Percentiles rank a stretch among this genome's conserved stretches.
Conservation (phyloP, 1,284 basidiomycete genomes). For the Coriolopsis trogii region DNA sequence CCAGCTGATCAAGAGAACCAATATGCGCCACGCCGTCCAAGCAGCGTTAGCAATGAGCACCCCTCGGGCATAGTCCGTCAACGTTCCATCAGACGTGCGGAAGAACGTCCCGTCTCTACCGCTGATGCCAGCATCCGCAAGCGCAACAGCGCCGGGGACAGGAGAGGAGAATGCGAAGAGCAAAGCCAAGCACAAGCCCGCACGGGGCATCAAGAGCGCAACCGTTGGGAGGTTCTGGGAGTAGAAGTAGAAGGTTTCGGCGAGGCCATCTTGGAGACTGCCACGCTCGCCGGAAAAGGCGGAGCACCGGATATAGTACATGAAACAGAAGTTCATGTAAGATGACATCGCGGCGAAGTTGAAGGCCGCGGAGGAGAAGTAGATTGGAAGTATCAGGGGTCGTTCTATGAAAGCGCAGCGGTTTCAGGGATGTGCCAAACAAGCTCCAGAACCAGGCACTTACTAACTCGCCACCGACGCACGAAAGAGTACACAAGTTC, state of each 20-base stretch:
- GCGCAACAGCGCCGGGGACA: constrained; percentile 47
- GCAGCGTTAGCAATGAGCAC: constrained; percentile 76
- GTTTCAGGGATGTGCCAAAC: constrained; percentile 5
- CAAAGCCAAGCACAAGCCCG: constrained; percentile 69
- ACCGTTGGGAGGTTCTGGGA: constrained; percentile 82
- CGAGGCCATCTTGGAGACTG: constrained; percentile 62
- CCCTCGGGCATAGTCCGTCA: constrained; percentile 74
- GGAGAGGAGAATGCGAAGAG: constrained; percentile 66
- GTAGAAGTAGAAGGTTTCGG: constrained; percentile 79
- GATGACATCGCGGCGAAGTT: constrained; percentile 75
- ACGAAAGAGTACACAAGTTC: constrained; percentile 81
- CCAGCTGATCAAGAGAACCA: constrained; percentile 71
- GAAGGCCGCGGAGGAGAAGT: constrained; percentile 77
- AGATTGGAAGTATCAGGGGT: constrained; percentile 79
- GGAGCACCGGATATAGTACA: constrained; percentile 73
- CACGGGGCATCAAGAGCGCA: constrained; percentile 76
- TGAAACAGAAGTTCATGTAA: constrained; percentile 81
- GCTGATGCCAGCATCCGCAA: constrained; percentile 50
- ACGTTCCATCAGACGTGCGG: constrained; percentile 55
- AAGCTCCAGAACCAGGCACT: constrained; percentile 41
- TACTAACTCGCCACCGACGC: constrained; percentile 81
- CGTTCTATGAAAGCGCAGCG: constrained; percentile 55
- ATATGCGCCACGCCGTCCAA: constrained; percentile 71
- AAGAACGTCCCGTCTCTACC: constrained; percentile 76
- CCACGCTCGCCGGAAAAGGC: constrained; percentile 61